Conservation (phyloP, 768 basidiomycete genomes). For the Boletus sp. region DNA sequence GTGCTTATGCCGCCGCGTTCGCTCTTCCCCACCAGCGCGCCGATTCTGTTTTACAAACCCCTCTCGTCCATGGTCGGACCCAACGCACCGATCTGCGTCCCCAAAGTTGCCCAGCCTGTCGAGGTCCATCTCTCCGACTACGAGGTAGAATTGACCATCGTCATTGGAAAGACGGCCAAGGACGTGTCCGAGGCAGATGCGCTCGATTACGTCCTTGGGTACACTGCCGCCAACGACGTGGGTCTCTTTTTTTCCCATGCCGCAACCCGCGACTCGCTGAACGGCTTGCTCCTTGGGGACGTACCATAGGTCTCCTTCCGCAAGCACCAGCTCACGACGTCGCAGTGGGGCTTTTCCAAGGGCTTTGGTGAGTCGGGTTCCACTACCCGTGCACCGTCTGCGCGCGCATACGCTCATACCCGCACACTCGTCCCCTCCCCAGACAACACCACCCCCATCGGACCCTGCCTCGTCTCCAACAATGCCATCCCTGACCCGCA, state of each 20-base stretch:
- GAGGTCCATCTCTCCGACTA: slow-evolving; percentile 76
- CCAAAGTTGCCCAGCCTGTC: slow-evolving; percentile 65
- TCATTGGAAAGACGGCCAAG: slow-evolving; percentile 80
- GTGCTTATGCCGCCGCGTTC: not conserved
- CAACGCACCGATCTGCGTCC: slow-evolving; percentile 61
- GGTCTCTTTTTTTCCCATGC: slow-evolving; percentile 2
- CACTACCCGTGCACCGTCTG: no score
- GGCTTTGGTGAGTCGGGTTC: slow-evolving; percentile 59
- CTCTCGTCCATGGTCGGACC: slow-evolving; percentile 68
- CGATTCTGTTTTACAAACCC: slow-evolving; percentile 81
- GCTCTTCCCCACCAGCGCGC: slow-evolving; percentile 43
- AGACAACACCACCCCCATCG: slow-evolving; percentile 58
- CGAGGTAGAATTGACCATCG: slow-evolving; percentile 77
- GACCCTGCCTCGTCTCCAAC: slow-evolving; percentile 76
- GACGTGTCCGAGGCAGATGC: slow-evolving; percentile 79
- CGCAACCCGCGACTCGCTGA: not conserved
- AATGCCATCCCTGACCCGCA: slow-evolving; percentile 65
- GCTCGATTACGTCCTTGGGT: slow-evolving; percentile 82
- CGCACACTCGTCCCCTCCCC: not conserved
- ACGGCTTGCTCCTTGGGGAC: no score
- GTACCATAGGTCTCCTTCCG: slow-evolving; percentile 63
- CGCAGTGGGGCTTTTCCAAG: slow-evolving; percentile 89
- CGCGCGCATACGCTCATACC: not conserved
- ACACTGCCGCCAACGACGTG: slow-evolving; percentile 80
- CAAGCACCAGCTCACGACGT: slow-evolving; percentile 73